Base-by-base conservation (phyloP, 768 basidiomycete species). In the Jaapia argillacea region DNA sequence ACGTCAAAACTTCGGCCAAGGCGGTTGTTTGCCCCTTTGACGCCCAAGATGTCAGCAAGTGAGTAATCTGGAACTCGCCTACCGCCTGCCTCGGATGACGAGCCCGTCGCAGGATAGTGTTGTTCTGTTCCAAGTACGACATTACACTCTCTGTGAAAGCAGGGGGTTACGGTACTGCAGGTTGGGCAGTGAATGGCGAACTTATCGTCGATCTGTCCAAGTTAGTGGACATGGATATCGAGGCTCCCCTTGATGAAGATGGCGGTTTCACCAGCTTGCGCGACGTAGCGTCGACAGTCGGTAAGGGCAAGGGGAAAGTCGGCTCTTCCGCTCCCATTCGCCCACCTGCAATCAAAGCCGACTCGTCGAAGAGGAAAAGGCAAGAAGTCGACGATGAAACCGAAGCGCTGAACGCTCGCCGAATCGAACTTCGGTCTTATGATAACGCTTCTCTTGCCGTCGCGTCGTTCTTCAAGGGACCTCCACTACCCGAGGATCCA, bases 141-240 rank as follows among this genome's bases (percentile, higher is more conserved):
- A 64, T 93, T 2, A 78, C 82, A 6, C 75, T 84, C 4, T 90
- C 87, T 6, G 73, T 91, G 52, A 91, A 89, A 58, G 85, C 87
- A 1, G 92, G 92, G 21, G 92, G 92, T 0, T 92, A 85, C 56
- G 92, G 90, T 4, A 92, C 86, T 1, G 87, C 82, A 6, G 91
- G 89, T 1, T 90, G 89, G 85, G 77, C 87, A 38, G 75, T 93
- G 43, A 79, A 79, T 13, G 92, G 92, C 27, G 83, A 93, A 53
- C 68, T 94, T 45, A 79, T 94, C 54, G 61, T 93, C 51, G 92
- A 94, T 63, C 62, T 94, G 39, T 75, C 71, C 53, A 75, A 71
- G 51, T 64, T 96, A 40, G 67, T 68, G 42, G 79, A 81, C 27
- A 67, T 85, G 28, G 74, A 79, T 24, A 78, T 90, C 43, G 84